A percentile compares a stretch with the other conserved stretches of the same genome.
Evolutionary conservation across 1,139 yeast species (phyloP).

Genomic region (Suhomyces ambrosiae): DNA sequence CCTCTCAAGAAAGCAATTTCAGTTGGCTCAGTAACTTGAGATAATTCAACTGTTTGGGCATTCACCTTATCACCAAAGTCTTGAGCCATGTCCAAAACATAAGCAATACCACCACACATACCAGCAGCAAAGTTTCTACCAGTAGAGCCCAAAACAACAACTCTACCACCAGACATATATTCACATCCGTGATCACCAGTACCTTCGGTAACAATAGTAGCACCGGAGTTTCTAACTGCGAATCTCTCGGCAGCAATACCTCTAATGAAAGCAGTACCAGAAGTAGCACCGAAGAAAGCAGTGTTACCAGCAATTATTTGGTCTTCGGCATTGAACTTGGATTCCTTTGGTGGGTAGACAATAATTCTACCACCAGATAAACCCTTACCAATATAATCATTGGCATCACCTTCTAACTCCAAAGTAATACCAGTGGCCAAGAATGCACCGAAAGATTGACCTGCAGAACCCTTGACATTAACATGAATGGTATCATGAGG

Average conservation of each 20-base stretch:
- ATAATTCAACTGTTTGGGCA: slow-evolving; percentile 77
- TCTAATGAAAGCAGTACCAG: slow-evolving; percentile 90
- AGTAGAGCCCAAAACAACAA: slow-evolving; percentile 85
- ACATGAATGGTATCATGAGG: slow-evolving; percentile 97
- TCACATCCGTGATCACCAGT: slow-evolving; percentile 99
- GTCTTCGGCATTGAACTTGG: slow-evolving; percentile 90
- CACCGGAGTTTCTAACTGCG: slow-evolving; percentile 98
- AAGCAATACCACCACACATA: slow-evolving; percentile 99
- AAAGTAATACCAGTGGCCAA: slow-evolving; percentile 94
- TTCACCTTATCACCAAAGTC: slow-evolving; percentile 84
- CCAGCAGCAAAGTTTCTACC: slow-evolving; percentile 98
- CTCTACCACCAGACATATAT: slow-evolving; percentile 99
- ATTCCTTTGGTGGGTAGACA: slow-evolving; percentile 86
- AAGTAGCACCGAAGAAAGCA: slow-evolving; percentile 96
- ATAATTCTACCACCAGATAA: slow-evolving; percentile 92
- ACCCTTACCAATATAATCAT: slow-evolving; percentile 97
- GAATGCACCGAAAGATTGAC: slow-evolving; percentile 98
- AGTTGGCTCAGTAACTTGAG: slow-evolving; percentile 76
- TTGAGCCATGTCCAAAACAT: slow-evolving; percentile 93
- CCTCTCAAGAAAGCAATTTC: slow-evolving; percentile 96
- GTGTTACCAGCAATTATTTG: slow-evolving; percentile 97
- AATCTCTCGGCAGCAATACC: slow-evolving; percentile 99
- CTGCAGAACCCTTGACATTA: slow-evolving; percentile 89
- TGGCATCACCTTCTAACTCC: slow-evolving; percentile 95
- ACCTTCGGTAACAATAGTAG: slow-evolving; percentile 94